Conservation (phyloP, 257 asterid species). For the Leptodermis oblonga region DNA sequence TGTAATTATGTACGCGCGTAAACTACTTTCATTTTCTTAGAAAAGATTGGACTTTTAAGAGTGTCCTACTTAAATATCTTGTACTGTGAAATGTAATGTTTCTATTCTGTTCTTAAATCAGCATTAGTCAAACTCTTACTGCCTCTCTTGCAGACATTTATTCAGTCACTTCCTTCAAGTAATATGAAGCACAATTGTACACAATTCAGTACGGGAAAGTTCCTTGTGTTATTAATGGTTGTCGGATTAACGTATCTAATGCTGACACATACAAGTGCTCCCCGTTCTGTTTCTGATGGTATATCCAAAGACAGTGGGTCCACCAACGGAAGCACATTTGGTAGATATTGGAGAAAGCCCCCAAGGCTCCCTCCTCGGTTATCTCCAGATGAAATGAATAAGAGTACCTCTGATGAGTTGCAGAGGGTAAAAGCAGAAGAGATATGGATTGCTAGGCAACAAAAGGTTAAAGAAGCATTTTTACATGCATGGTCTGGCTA, state of each 20-base stretch:
- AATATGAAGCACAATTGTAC: constrained; percentile 43
- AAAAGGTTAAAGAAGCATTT: constrained; percentile 80
- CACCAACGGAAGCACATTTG: constrained; percentile 45
- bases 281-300: constrained; percentile 33
- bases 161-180: constrained; percentile 46
- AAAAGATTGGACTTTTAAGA: constrained; percentile 7
- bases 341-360: constrained; percentile 70
- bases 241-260: constrained; percentile 62
- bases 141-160: constrained; percentile 53
- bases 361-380: constrained; percentile 86
- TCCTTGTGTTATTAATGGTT: constrained; percentile 67
- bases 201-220: constrained; percentile 76
- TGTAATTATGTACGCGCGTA: not conserved
- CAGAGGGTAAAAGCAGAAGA: constrained; percentile 32
- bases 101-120: not conserved
- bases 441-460: constrained; percentile 66
- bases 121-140: constrained; percentile 7
- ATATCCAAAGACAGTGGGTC: constrained; percentile 34
- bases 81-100: not conserved
- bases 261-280: constrained; percentile 46
- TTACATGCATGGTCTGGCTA: constrained; percentile 96
- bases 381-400: constrained; percentile 76
- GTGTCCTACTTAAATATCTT: not conserved
- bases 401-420: constrained; percentile 38
- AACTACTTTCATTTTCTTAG: not conserved